Conservation (phyloP, 2,329 filamentous ascomycete genomes). For the Verticillium nonalfalfae region DNA sequence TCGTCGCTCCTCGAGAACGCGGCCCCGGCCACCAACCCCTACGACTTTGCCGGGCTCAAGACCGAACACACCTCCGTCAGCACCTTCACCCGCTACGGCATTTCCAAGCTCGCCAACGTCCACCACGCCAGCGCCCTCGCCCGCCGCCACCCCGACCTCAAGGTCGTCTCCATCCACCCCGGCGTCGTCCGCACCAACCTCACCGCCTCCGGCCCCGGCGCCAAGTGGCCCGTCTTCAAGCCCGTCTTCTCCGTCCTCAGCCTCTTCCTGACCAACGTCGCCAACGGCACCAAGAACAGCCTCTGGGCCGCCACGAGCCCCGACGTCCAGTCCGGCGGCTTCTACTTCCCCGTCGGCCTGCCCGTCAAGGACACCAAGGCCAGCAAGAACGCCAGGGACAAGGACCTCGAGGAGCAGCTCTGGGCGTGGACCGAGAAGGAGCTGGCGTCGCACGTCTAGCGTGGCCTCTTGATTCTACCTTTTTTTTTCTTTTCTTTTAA, state of each 20-base stretch:
- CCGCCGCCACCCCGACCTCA: conserved; percentile 18
- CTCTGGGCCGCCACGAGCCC: conserved; percentile 24
- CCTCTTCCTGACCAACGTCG: conserved; percentile 1
- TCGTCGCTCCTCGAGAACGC: conserved; percentile 8
- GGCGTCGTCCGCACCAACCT: conserved; percentile 21
- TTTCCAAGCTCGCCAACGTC: conserved; percentile 24
- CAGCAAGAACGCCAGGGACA: conserved; percentile 17
- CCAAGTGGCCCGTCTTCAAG: conserved; percentile 4
- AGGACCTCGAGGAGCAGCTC: conserved; percentile 12
- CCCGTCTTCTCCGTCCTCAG: background rate
- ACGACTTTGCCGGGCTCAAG: conserved; percentile 12
- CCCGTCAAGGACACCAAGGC: conserved; percentile 15
- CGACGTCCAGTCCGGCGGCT: conserved; percentile 18
- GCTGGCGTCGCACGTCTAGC: conserved; percentile 12
- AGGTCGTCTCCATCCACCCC: conserved; percentile 18
- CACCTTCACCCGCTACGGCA: conserved; percentile 21
- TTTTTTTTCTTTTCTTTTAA: no score
- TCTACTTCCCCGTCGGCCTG: conserved; percentile 25
- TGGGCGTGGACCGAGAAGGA: conserved; percentile 30
- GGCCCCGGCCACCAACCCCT: conserved; percentile 3
- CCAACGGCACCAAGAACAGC: conserved; percentile 20
- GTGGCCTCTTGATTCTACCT: background rate
- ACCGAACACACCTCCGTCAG: conserved; percentile 16
- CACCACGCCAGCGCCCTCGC: conserved; percentile 21
- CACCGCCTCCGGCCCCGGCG: conserved; percentile 1